phyloP scores from a whole-genome alignment of 2,329 filamentous ascomycete species.

The Diaporthe vaccinii region DNA sequence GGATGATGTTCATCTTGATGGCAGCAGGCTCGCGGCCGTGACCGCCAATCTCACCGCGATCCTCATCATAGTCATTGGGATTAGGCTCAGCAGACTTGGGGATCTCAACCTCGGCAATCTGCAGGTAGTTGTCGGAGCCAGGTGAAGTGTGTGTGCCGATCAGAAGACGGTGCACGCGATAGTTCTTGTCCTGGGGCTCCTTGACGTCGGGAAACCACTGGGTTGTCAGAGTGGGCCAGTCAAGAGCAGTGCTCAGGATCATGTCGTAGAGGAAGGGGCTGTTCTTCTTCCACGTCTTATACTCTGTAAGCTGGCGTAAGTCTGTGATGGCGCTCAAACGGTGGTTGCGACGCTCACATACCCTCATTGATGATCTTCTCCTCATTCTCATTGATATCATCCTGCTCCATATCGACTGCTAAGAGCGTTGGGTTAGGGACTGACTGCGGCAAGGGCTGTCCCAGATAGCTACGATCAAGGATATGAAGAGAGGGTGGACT shows the following conservation, averaged over 20 bases:
- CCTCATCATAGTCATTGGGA: constrained; percentile 89
- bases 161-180: constrained; percentile 87
- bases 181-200: constrained; percentile 87
- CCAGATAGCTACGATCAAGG: neutral
- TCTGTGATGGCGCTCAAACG: constrained; percentile 37
- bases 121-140: constrained; percentile 88
- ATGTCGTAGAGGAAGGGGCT: constrained; percentile 98
- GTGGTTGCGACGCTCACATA: neutral
- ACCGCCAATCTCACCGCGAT: constrained; percentile 92
- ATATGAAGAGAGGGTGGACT: constrained; percentile 41
- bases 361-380: constrained; percentile 96
- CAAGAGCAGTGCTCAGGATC: constrained; percentile 92
- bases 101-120: constrained; percentile 94
- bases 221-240: constrained; percentile 97
- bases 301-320: constrained; percentile 71
- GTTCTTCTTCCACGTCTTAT: constrained; percentile 99
- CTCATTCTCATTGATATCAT: constrained; percentile 79
- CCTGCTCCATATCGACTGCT: constrained; percentile 65
- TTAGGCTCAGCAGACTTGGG: constrained; percentile 83
- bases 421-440: neutral
- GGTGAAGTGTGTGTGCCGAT: constrained; percentile 96
- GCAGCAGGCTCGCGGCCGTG: constrained; percentile 83
- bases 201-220: constrained; percentile 99
- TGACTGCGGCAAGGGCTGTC: neutral
- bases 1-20: constrained; percentile 91